phyloP scores from a whole-genome alignment of 2,329 filamentous ascomycete species.

The Paracamarosporium sp. region DNA sequence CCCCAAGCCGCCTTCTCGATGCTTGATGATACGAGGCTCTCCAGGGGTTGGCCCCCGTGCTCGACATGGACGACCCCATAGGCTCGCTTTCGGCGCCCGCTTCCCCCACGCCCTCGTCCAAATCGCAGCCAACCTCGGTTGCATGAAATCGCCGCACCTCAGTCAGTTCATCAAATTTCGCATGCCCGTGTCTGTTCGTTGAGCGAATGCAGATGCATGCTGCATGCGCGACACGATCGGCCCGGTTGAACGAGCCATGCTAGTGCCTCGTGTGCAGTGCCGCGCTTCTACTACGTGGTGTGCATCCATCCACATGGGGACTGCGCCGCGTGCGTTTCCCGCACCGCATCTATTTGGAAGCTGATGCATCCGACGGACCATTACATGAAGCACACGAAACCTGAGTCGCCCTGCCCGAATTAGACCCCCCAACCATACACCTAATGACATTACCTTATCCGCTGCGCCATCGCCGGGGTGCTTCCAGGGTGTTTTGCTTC shows the following conservation, averaged over 20 bases:
- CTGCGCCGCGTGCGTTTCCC: background rate
- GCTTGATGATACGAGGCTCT: conserved; percentile 2
- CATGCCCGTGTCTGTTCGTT: background rate
- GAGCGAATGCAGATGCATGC: background rate
- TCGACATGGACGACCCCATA: background rate
- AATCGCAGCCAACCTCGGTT: background rate
- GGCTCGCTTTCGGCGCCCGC: background rate
- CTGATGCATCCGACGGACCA: background rate
- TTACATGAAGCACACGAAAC: background rate
- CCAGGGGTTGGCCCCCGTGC: background rate
- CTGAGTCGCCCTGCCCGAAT: background rate
- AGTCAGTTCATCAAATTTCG: background rate
- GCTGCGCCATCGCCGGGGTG: background rate
- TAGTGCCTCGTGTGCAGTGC: background rate
- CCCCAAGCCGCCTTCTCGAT: background rate
- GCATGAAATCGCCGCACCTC: too few relatives aligned
- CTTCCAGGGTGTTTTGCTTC: conserved; percentile 6
- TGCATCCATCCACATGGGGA: background rate
- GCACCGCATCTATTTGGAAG: background rate
- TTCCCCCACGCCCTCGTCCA: background rate
- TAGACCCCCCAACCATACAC: background rate
- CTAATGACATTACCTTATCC: background rate
- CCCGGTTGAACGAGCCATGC: background rate
- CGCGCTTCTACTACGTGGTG: too few relatives aligned
- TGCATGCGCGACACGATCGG: background rate